Conservation (phyloP, 192 early-diverging fungal genomes). For the Spizellomyces punctatus region DNA sequence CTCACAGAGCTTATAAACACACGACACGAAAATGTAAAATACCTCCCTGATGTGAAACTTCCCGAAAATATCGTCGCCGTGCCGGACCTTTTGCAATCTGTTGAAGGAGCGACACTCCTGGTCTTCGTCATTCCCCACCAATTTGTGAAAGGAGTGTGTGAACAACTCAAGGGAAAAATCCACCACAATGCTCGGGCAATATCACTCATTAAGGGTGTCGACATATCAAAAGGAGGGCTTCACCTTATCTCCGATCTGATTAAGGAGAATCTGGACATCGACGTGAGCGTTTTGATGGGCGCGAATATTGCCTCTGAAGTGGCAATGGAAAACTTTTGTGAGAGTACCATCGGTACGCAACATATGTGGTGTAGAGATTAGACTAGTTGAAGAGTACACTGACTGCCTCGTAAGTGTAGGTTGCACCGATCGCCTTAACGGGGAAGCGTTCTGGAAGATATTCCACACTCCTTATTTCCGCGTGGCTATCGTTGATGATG, state of each 20-base stretch:
- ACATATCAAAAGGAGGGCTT: conserved; percentile 73
- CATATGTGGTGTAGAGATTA: too few relatives aligned
- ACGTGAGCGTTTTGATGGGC: conserved; percentile 84
- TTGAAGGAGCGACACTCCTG: conserved; percentile 83
- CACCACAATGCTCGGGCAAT: conserved; percentile 80
- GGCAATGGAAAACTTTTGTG: conserved; percentile 91
- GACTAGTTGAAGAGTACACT: too few relatives aligned
- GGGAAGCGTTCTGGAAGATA: conserved; percentile 72
- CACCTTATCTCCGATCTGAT: conserved; percentile 83
- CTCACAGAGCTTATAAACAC: conserved; percentile 95
- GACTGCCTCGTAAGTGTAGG: conserved; percentile 11
- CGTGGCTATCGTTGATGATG: conserved; percentile 81
- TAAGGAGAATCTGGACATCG: conserved; percentile 73
- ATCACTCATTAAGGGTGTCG: conserved; percentile 92
- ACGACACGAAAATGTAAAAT: conserved; percentile 82
- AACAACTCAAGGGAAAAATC: conserved; percentile 77
- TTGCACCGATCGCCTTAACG: conserved; percentile 70
- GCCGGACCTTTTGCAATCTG: conserved; percentile 77
- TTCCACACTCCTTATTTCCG: conserved; percentile 91
- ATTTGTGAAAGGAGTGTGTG: conserved; percentile 84
- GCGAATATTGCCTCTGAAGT: conserved; percentile 98
- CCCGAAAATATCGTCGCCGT: conserved; percentile 85
- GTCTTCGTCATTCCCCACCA: conserved; percentile 95
- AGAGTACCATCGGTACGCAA: conserved; percentile 78
- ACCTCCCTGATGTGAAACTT: conserved; percentile 80